These are phyloP conservation scores for Amanita pallidorosea DNA, from an alignment of 768 basidiomycete genomes.

Conservation along the genomic window DNA sequence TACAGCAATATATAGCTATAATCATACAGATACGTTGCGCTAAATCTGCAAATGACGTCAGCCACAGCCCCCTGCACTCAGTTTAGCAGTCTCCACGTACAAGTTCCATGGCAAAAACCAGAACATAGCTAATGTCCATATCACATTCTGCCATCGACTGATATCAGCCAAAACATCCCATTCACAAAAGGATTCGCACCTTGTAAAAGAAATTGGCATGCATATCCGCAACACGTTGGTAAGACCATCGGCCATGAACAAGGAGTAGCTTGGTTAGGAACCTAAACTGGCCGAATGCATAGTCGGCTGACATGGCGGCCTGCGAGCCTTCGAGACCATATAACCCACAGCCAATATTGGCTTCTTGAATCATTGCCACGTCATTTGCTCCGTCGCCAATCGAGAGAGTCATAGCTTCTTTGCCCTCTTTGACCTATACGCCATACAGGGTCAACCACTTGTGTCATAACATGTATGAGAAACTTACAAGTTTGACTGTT, in stretches of 20 bases:
- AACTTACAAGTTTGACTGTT: slow-evolving; percentile 78
- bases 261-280: slow-evolving; percentile 85
- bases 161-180: slow-evolving; percentile 5
- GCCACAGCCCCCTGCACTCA: not conserved
- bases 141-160: slow-evolving; percentile 51
- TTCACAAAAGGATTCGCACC: slow-evolving; percentile 28
- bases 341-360: slow-evolving; percentile 94
- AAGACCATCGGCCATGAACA: slow-evolving; percentile 96
- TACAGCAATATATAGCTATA: slow-evolving; percentile 90
- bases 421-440: slow-evolving; percentile 83
- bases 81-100: slow-evolving; percentile 5
- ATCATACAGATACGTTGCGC: slow-evolving; percentile 90
- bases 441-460: slow-evolving; percentile 4
- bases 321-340: slow-evolving; percentile 94
- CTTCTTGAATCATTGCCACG: slow-evolving; percentile 99
- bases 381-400: slow-evolving; percentile 98
- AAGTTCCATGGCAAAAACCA: slow-evolving; percentile 85
- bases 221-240: slow-evolving; percentile 94
- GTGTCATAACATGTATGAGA: not conserved
- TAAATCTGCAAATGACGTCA: slow-evolving; percentile 48
- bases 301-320: slow-evolving; percentile 98
- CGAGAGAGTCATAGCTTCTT: slow-evolving; percentile 90
- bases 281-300: slow-evolving; percentile 95
- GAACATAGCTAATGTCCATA: slow-evolving; percentile 91
- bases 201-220: slow-evolving; percentile 99